A percentile compares a stretch with the other conserved stretches of the same genome.
Evolutionary conservation across 2,329 filamentous ascomycete genomes (phyloP).

Genomic region (Penicillium palitans): DNA sequence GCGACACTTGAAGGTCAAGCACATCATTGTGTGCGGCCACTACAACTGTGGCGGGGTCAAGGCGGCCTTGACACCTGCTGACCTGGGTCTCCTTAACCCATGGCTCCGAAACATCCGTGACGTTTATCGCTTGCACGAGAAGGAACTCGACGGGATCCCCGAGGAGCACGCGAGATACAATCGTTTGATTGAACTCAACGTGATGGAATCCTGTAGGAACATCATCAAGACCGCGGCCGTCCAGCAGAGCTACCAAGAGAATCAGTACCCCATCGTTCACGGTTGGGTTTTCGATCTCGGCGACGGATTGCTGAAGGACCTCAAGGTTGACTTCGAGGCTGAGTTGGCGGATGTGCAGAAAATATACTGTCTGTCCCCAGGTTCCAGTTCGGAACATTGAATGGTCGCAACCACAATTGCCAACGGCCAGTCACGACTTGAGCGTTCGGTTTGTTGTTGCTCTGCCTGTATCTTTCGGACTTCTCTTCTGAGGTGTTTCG

Average conservation of each 20-base stretch:
- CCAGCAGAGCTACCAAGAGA: conserved; percentile 61
- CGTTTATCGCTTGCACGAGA: conserved; percentile 70
- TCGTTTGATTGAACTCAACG: conserved; percentile 33
- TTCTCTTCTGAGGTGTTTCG: not conserved
- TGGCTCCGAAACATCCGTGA: conserved; percentile 70
- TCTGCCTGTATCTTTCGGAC: not conserved
- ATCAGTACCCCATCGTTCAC: conserved; percentile 68
- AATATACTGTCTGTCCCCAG: conserved; percentile 17
- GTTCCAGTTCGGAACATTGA: not conserved
- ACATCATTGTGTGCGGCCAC: conserved; percentile 71
- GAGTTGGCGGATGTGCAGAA: conserved; percentile 44
- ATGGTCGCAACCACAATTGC: not conserved
- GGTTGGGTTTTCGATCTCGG: conserved; percentile 72
- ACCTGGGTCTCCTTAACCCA: conserved; percentile 69
- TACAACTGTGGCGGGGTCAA: conserved; percentile 67
- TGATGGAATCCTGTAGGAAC: conserved; percentile 33
- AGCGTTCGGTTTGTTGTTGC: not conserved
- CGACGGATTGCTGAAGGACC: conserved; percentile 65
- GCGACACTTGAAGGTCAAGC: conserved; percentile 54
- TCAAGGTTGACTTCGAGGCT: conserved; percentile 62
- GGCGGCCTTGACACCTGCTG: conserved; percentile 63
- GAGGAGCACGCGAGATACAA: conserved; percentile 26
- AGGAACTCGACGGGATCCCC: conserved; percentile 57
- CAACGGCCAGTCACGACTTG: not conserved
- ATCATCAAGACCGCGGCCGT: conserved; percentile 52